Evolutionary conservation across 108 stramenopile genomes (phyloP).

Genomic region (Skeletonema tropicum): DNA sequence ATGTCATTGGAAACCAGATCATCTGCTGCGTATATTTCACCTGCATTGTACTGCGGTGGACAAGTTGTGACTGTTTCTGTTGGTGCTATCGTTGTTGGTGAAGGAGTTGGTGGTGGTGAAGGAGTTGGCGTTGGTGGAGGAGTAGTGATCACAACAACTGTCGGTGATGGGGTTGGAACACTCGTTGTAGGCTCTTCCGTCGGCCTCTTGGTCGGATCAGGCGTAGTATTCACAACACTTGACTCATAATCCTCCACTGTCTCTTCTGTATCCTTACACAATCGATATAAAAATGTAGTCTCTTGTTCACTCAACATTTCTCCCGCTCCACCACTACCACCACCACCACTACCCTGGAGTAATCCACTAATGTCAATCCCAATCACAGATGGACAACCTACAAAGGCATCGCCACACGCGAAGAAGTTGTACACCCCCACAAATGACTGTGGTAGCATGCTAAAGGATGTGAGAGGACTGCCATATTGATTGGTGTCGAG

Average conservation of each 20-base stretch:
- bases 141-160: not conserved
- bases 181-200: not conserved
- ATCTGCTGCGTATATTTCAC: constrained; percentile 16
- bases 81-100: not conserved
- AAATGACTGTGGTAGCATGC: constrained; percentile 19
- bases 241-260: not conserved
- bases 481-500: constrained; percentile 27
- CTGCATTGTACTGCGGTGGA: not conserved
- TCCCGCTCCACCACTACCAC: not conserved
- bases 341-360: not conserved
- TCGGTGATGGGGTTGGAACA: not conserved
- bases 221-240: not conserved
- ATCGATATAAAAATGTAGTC: constrained; percentile 4
- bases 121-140: too few species aligned
- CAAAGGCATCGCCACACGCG: constrained; percentile 37
- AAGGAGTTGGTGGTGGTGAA: not conserved
- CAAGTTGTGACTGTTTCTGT: not conserved
- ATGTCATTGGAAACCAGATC: constrained; percentile 19
- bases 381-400: constrained; percentile 29
- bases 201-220: not conserved
- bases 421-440: constrained; percentile 34
- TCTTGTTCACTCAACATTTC: constrained; percentile 10
- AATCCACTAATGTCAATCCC: constrained; percentile 45
- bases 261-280: constrained; percentile 17
- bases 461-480: constrained; percentile 18